Percentiles rank a stretch among this genome's conserved stretches.
phyloP scores from a whole-genome alignment of 352 stramenopile species.

The Phytophthora pistaciae region DNA sequence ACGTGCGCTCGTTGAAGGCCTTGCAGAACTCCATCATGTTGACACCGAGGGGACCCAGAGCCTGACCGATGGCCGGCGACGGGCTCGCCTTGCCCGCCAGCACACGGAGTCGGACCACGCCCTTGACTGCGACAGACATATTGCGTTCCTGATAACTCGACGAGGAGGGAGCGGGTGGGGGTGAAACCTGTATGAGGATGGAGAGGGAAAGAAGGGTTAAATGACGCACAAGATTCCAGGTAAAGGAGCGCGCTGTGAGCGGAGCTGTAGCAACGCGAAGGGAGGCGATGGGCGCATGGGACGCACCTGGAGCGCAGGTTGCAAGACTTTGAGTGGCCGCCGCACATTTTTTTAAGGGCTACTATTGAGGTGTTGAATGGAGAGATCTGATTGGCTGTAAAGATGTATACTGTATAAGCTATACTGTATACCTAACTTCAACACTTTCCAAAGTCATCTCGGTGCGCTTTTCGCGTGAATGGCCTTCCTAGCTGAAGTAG shows the following conservation, averaged over 20 bases:
- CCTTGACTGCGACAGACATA: conserved; percentile 72
- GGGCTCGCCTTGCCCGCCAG: conserved; percentile 86
- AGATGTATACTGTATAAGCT: neutral
- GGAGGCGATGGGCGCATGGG: neutral
- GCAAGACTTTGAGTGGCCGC: conserved; percentile 39
- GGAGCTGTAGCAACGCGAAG: conserved; percentile 10
- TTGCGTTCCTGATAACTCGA: conserved; percentile 19
- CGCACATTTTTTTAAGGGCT: conserved; percentile 24
- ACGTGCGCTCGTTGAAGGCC: conserved; percentile 98
- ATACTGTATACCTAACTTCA: neutral
- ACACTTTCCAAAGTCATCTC: too few species aligned
- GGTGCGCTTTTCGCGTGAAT: too few species aligned
- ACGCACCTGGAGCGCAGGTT: conserved; percentile 18
- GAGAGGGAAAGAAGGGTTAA: conserved; percentile 20
- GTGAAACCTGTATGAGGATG: conserved; percentile 13
- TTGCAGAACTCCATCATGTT: conserved; percentile 99
- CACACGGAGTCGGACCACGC: conserved; percentile 88
- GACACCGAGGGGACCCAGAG: conserved; percentile 96
- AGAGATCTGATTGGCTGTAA: conserved; percentile 16
- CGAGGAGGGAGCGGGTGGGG: conserved; percentile 1
- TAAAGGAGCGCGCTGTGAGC: neutral
- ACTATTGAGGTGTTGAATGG: conserved; percentile 12
- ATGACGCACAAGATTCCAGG: conserved; percentile 1
- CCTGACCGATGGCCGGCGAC: conserved; percentile 90
- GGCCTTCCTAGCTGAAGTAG: conserved; percentile 60